Percentiles rank a stretch among this genome's conserved stretches.
These are phyloP conservation scores for Neurospora crassa DNA, from an alignment of 2,329 filamentous ascomycete genomes.

Conservation along the genomic window DNA sequence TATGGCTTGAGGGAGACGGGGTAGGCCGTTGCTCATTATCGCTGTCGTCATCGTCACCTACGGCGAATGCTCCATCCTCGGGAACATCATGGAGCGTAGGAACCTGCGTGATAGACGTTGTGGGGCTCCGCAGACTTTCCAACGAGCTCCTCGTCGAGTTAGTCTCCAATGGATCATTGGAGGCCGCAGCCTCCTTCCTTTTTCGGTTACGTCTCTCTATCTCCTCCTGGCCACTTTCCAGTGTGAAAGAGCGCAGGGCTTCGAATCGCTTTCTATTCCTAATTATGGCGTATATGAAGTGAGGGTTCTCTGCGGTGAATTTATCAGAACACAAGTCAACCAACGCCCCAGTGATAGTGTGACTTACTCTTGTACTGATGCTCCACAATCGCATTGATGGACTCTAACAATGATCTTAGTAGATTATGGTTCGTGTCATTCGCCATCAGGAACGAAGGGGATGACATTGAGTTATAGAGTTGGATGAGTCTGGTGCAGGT, in stretches of 20 bases:
- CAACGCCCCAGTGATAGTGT: too few species aligned
- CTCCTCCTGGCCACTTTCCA: conserved; percentile 87
- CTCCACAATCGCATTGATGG: conserved; percentile 82
- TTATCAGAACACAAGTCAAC: background rate
- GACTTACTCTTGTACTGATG: conserved; percentile 69
- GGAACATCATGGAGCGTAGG: conserved; percentile 58
- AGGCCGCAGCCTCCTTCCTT: conserved; percentile 51
- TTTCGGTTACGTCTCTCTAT: conserved; percentile 69
- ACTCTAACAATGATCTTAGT: conserved; percentile 73
- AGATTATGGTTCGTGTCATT: conserved; percentile 86
- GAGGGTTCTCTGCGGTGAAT: conserved; percentile 56
- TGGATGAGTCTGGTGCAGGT: conserved; percentile 78
- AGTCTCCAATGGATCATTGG: conserved; percentile 39
- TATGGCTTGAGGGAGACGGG: conserved; percentile 53
- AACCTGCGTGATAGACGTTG: conserved; percentile 40
- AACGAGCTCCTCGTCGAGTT: conserved; percentile 50
- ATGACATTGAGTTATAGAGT: conserved; percentile 84
- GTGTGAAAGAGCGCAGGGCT: conserved; percentile 73
- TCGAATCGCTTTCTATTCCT: conserved; percentile 77
- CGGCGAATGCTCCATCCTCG: conserved; percentile 74
- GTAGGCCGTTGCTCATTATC: conserved; percentile 43
- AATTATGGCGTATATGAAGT: conserved; percentile 70
- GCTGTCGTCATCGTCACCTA: conserved; percentile 66
- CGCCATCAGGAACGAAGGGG: conserved; percentile 80
- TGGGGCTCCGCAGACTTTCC: conserved; percentile 59